Base-by-base conservation (phyloP, 148 eudicot species). In the Heliosperma pusillum region DNA sequence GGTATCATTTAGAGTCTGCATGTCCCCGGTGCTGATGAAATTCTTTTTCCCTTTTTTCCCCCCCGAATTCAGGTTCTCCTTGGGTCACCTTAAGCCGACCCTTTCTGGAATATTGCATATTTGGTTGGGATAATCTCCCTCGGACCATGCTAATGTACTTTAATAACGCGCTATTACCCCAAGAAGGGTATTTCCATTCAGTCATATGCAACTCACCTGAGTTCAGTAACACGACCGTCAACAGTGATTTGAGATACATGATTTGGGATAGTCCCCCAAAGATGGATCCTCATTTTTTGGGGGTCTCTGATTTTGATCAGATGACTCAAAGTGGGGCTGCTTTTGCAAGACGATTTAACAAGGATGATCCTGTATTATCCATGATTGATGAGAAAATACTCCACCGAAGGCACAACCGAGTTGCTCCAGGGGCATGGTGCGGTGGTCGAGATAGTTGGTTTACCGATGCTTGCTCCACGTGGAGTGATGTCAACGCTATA, bases 81-180 rank as follows among this genome's bases (percentile, higher is more conserved):
- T 95, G 97, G 98, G 85, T 92, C 58, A 77, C 83, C 58, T 78
- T 95, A 79, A 95, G 96, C 80, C 85, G 96, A n/a, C 77, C 89
- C 13, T 95, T 95, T 80, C 81, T 92, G 44, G 92, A 95, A 77
- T 95, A 66, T 64, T 90, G 92, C 74, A 76, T 89, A 58, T 76
- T 95, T 62, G 98, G 97, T 10, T 95, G 97, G 97, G 97, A 90
- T 74, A 95, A 95, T 78, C 98, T 95, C 73, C 96, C 98, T 5
- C 89, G 98, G 36, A 90, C 92, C 36, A 84, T 90, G 72, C 81
- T 92, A 61, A 95, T 95, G 98, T 95, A 92, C 40, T 83, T 79
- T 73, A 95, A 86, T 64, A 95, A 95, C 59, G 82, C 80, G 21
- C 82, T 91, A 40, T 74, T 95, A 68, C 83, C 98, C 72, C 91